Percentiles rank a stretch among this genome's conserved stretches.
Conservation (phyloP, 768 basidiomycete genomes). For the Pisolithus tinctorius region DNA sequence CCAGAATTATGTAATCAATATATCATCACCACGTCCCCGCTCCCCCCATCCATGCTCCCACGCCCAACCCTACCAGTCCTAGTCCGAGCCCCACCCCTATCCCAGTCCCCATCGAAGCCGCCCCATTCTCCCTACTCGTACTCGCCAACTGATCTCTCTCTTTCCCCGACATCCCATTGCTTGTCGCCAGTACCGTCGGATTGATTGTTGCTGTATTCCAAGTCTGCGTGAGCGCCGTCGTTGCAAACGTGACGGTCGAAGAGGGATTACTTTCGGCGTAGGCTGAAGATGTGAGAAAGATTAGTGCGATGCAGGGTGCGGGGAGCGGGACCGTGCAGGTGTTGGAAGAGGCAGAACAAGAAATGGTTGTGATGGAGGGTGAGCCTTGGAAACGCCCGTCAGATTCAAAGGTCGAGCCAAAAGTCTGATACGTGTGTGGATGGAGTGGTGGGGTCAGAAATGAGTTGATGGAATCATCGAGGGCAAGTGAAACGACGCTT, state of each 20-base stretch:
- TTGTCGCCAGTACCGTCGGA: conserved; percentile 30
- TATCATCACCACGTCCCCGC: background rate
- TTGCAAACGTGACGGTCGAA: conserved; percentile 21
- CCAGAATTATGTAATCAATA: background rate
- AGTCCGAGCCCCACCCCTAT: background rate
- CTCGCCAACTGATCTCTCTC: conserved; percentile 15
- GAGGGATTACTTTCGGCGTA: conserved; percentile 5
- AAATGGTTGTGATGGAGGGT: conserved; percentile 11
- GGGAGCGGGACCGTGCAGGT: conserved; percentile 21
- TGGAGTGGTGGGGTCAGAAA: too few species aligned
- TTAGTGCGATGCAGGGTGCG: conserved; percentile 23
- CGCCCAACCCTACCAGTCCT: background rate
- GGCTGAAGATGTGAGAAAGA: conserved; percentile 14
- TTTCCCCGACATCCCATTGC: conserved; percentile 31
- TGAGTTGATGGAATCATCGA: too few species aligned
- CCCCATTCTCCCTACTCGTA: conserved; percentile 12
- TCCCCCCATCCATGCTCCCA: background rate
- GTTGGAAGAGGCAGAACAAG: conserved; percentile 13
- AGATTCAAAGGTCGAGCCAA: conserved; percentile 19
- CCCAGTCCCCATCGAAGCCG: background rate
- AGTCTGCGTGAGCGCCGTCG: conserved; percentile 27
- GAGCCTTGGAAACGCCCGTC: conserved; percentile 20
- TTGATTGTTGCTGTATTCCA: conserved; percentile 27
- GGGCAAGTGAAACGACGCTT: background rate
- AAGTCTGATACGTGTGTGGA: conserved; percentile 10